phyloP scores from a whole-genome alignment of 345 rosid genomes.

The Cardamine occulta region DNA sequence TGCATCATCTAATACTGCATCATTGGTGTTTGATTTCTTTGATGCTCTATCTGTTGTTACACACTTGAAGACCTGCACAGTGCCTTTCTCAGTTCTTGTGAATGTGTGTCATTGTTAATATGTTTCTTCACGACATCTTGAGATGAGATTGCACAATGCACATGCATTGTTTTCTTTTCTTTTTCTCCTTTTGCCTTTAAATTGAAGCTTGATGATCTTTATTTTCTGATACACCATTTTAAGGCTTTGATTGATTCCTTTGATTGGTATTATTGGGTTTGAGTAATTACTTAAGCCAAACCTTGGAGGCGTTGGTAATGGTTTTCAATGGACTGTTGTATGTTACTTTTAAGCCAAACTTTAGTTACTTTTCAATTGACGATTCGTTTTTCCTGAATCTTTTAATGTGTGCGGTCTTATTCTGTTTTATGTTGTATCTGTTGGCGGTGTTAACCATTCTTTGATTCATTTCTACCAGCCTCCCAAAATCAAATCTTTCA shows the following conservation, averaged over 20 bases:
- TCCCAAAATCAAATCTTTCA: constrained; percentile 86
- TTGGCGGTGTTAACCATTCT: constrained; percentile 16
- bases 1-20: not conserved
- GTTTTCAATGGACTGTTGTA: too few relatives aligned
- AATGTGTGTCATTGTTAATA: constrained; percentile 19
- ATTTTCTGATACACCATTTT: not conserved
- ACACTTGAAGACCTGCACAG: not conserved
- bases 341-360: too few relatives aligned
- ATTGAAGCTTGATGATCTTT: constrained; percentile 5
- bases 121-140: not conserved
- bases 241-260: too few relatives aligned
- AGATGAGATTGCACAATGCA: not conserved
- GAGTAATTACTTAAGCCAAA: too few relatives aligned
- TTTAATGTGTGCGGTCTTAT: too few relatives aligned
- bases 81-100: not conserved
- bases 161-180: constrained; percentile 10
- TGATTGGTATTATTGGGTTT: too few relatives aligned
- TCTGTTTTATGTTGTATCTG: constrained; percentile 6
- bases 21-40: not conserved
- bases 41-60: not conserved
- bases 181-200: not conserved
- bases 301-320: too few relatives aligned
- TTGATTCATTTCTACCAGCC: constrained; percentile 59
- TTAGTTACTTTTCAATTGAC: too few relatives aligned
- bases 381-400: too few relatives aligned